Evolutionary conservation across 148 eudicot genomes (phyloP), one percentile per base, ranked within the genome.

Genomic region (Agrostemma githago): DNA sequence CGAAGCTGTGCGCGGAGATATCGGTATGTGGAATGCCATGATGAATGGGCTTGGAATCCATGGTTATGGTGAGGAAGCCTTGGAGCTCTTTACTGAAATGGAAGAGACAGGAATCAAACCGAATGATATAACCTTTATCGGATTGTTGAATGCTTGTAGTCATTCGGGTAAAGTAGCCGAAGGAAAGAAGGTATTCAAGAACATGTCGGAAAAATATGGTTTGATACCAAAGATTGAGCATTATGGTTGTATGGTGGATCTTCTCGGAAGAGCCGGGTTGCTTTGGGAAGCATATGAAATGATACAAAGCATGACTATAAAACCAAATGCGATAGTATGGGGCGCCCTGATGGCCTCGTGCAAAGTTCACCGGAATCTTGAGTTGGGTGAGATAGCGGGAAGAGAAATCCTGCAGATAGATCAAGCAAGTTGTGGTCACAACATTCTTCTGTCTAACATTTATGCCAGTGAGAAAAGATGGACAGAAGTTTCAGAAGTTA

Each of bases 191-290:
- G 42, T 78, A 66, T 88, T 88, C 62, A 60, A 74, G 6, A 54
- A 66, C 66, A 86, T 86, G 90, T 51, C 64, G 5, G 53, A 77
- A 54, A 76, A 74, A 21, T 82, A 86, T 65, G 66, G 75, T 34
- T 65, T 89, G 73, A 34, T 68, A 34, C 83, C 91, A 16, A 80
- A 77, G 71, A 74, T 83, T 74, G 95, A 86, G 82, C 91, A 90
- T 65, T 88, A 88, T 76, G 87, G 91, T n/a, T 86, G 89, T 66
- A 77, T 88, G 80, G 86, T 88, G 21, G 91, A 90, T 72, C 79
- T 85, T 53, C 83, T 83, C 43, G 89, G 87, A 9, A 85, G 91
- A 64, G 88, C 89, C 11, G 91, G 87, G 72, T 70, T 82, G 61
- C 74, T 88, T 61, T 72, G 51, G 19, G 87, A 88, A 76, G 95